phyloP scores from a whole-genome alignment of 352 stramenopile genomes.

The Globisporangium parvum region DNA sequence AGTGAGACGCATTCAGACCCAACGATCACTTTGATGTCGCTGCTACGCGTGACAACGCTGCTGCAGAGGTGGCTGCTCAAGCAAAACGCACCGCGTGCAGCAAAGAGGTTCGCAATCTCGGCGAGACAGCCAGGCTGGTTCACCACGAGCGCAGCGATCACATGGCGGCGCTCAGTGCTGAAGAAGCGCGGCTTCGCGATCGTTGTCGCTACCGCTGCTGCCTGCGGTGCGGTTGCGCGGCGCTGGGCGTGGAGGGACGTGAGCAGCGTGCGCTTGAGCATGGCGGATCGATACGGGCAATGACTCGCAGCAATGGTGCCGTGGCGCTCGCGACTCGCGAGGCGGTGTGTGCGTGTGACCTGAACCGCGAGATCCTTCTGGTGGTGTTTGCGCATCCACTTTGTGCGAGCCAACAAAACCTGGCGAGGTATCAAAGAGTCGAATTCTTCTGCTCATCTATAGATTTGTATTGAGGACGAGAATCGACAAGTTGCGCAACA shows the following conservation, averaged over 20 bases:
- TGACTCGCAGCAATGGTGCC: not conserved
- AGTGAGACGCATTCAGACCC: too few relatives aligned
- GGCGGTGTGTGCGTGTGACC: too few relatives aligned
- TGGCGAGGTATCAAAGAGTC: not conserved
- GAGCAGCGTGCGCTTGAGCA: slow-evolving; percentile 15
- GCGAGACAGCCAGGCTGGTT: slow-evolving; percentile 82
- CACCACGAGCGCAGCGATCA: slow-evolving; percentile 80
- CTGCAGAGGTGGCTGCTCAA: not conserved
- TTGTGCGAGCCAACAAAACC: not conserved
- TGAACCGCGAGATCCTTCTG: slow-evolving; percentile 14
- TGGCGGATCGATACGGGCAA: slow-evolving; percentile 8
- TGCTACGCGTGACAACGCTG: too few relatives aligned
- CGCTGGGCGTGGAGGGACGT: slow-evolving; percentile 12
- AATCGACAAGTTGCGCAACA: too few relatives aligned
- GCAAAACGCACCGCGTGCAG: slow-evolving; percentile 47
- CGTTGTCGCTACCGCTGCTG: slow-evolving; percentile 6
- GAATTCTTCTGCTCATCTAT: not conserved
- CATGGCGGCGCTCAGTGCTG: slow-evolving; percentile 59
- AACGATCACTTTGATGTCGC: too few relatives aligned
- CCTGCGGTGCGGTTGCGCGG: slow-evolving; percentile 3
- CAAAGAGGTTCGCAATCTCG: slow-evolving; percentile 84
- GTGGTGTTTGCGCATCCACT: slow-evolving; percentile 1
- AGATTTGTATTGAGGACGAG: not conserved
- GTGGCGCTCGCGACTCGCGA: not conserved
- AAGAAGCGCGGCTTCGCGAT: slow-evolving; percentile 25